Evolutionary conservation across 2,329 filamentous ascomycete genomes (phyloP).

Genomic region (Talaromyces sp.): DNA sequence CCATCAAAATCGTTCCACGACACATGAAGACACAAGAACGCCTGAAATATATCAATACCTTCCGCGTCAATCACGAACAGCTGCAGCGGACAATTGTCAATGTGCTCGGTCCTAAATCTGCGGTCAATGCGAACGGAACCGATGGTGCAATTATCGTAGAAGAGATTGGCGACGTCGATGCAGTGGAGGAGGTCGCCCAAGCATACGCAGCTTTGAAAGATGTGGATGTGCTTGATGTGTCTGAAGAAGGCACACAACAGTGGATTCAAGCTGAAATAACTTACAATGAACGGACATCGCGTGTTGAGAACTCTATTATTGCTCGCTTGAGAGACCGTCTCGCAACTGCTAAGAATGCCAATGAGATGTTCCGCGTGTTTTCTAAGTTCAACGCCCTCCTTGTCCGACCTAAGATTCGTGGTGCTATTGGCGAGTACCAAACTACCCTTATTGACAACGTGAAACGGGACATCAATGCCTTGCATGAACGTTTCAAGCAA

Average conservation of each 20-base stretch:
- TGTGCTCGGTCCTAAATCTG: slow-evolving; percentile 77
- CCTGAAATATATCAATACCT: slow-evolving; percentile 88
- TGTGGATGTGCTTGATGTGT: slow-evolving; percentile 91
- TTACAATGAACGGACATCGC: slow-evolving; percentile 95
- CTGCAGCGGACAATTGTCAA: slow-evolving; percentile 94
- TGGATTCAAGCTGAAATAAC: slow-evolving; percentile 94
- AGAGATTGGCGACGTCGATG: slow-evolving; percentile 95
- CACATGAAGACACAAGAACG: slow-evolving; percentile 87
- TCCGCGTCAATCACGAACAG: slow-evolving; percentile 96
- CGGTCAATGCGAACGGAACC: slow-evolving; percentile 43
- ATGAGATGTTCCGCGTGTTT: slow-evolving; percentile 99
- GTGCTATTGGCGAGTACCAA: slow-evolving; percentile 96
- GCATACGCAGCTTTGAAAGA: slow-evolving; percentile 93
- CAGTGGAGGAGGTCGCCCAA: slow-evolving; percentile 91
- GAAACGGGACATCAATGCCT: slow-evolving; percentile 85
- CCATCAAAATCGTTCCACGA: slow-evolving; percentile 88
- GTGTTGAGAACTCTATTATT: slow-evolving; percentile 99
- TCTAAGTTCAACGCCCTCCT: slow-evolving; percentile 99
- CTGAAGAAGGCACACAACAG: slow-evolving; percentile 78
- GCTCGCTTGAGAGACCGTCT: slow-evolving; percentile 86
- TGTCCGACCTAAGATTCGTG: slow-evolving; percentile 96
- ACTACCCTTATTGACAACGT: slow-evolving; percentile 97
- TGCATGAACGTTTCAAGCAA: slow-evolving; percentile 97
- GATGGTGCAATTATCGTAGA: slow-evolving; percentile 73
- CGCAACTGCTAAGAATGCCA: slow-evolving; percentile 92